Evolutionary conservation across 441 rosid genomes (phyloP), one percentile per base, ranked within the genome.

Genomic region (Populus hybrid): DNA sequence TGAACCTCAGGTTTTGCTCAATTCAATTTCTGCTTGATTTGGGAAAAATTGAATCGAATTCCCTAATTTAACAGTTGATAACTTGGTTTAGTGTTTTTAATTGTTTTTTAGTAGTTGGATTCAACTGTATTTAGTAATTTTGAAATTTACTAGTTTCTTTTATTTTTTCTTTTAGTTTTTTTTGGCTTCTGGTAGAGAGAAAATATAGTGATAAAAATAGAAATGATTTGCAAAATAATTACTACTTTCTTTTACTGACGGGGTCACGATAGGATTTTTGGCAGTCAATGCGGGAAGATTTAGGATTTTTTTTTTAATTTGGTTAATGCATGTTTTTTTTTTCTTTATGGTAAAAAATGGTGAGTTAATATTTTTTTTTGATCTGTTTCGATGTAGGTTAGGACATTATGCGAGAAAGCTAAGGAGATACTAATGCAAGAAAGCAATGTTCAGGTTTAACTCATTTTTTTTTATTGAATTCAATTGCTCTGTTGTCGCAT

Each of bases 361-460:
- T 29, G 63, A 56, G 21, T 18, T 71, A 24, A 26, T 33, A 11
- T 14, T 21, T 74, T 28, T 35, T 69, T 36, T 33, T 23, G 42
- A 64, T 72, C 73, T 70, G n/a, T 35, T 33, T 69, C 14, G 6
- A 3, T 82, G 66, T 74, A 91, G 95, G 95, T 91, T 33, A 91
- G 88, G 80, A 78, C 66, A n/a, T 82, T 91, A 69, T 91, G 92
- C 76, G 92, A 90, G 35, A 91, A 91, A 85, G 95, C 93, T 24
- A 91, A 91, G 88, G 95, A 91, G 86, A 87, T 91, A 80, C 73
- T 91, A 65, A 88, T 91, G 89, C 87, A 84, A 36, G 94, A 91
- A 86, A 89, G 90, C 83, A 91, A 90, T 84, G 95, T 91, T 74
- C 95, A 90, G 93, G 93, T 88, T 42, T 66, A 71, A 53, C 29